Percentiles rank a stretch among this genome's conserved stretches.
Evolutionary conservation across 805 yeast species (phyloP).

Genomic region (Ogataea salicorniae): DNA sequence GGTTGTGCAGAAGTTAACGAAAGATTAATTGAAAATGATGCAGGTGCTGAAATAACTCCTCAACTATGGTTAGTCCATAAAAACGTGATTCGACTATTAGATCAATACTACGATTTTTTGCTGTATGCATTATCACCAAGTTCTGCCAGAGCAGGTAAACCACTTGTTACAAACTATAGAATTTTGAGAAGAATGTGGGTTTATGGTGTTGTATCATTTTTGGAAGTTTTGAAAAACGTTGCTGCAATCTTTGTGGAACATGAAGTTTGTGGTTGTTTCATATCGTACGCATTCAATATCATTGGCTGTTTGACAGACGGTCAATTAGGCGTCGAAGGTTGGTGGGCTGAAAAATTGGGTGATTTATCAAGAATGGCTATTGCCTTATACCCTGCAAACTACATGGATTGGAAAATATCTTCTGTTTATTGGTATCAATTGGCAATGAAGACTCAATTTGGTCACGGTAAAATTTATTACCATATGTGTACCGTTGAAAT

Average conservation of each 20-base stretch:
- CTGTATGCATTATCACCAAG: slow-evolving; percentile 65
- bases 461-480: slow-evolving; percentile 81
- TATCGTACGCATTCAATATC: slow-evolving; percentile 64
- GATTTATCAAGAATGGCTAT: slow-evolving; percentile 86
- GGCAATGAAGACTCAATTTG: slow-evolving; percentile 68
- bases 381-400: slow-evolving; percentile 72
- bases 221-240: slow-evolving; percentile 72
- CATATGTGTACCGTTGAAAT: slow-evolving; percentile 86
- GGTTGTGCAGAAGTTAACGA: slow-evolving; percentile 57
- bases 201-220: slow-evolving; percentile 75
- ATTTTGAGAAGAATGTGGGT: slow-evolving; percentile 82
- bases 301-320: slow-evolving; percentile 51
- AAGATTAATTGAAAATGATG: slow-evolving; percentile 41
- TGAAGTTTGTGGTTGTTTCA: slow-evolving; percentile 71
- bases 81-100: slow-evolving; percentile 58
- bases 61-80: slow-evolving; percentile 71
- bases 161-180: slow-evolving; percentile 70
- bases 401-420: slow-evolving; percentile 79
- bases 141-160: slow-evolving; percentile 67
- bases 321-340: slow-evolving; percentile 52
- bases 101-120: slow-evolving; percentile 67
- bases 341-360: slow-evolving; percentile 85
- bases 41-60: slow-evolving; percentile 48
- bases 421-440: slow-evolving; percentile 80
- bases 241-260: slow-evolving; percentile 67